Base-by-base conservation (phyloP, 176 grass and related monocot genomes). In the Oryza glaberrima region DNA sequence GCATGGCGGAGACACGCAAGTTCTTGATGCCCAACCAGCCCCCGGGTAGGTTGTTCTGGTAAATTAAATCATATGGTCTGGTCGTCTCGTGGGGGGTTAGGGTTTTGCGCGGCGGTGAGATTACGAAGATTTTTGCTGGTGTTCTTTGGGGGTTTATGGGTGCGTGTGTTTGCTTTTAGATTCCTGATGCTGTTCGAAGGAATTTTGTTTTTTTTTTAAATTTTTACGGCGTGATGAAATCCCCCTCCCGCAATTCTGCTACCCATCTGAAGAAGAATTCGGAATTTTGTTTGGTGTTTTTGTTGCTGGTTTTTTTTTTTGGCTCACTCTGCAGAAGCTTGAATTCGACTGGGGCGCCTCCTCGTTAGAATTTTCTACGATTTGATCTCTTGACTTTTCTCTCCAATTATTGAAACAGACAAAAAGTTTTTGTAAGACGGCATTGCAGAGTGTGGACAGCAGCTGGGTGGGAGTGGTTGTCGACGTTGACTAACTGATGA, bases 371-470 rank as follows among this genome's bases (percentile, higher is more conserved):
- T 67, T 36, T 49, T 46, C 77, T 68, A 25, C 4, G 67, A 20
- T 28, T 82, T 78, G 54, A 71, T 71, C 41, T 70, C 30, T 81
- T 81, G 88, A 89, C 83, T 85, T 90, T 77, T 77, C 78, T 1
- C 66, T 11, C 51, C 65, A 76, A 81, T 81, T 65, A 85, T 81
- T 85, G 43, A 47, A 76, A 20, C 30, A 3, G 88, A 76, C 78
- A 66, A 77, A 77, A 64, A 1, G 0, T 4, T 35, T 35, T 11
- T 73, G 4, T 9, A 17, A 58, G 16, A 35, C 41, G 16, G 51
- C 20, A 66, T 49, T 49, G 77, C 32, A 74, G 40, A 11, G 76
- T 56, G 49, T 63, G 80, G 80, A 61, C 34, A 72, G 13, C 36
- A 38, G 36, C 5, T 51, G 12, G 67, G 82, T 85, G 77, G 64